Conservation (phyloP, 371 early-diverging fungal genomes). For the Mucor velutinosus region DNA sequence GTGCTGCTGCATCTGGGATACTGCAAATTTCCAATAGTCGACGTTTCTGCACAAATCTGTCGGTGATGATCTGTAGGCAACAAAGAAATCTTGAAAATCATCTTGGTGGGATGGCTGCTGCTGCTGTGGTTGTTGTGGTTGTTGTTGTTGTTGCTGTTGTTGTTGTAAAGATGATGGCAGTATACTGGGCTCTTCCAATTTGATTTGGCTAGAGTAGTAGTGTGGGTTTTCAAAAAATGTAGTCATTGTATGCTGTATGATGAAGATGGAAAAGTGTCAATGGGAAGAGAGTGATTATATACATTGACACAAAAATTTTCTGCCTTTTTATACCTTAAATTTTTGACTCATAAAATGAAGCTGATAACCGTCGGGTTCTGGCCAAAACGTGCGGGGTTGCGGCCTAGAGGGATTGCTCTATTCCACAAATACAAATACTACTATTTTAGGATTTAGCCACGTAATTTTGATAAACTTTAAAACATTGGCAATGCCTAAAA, state of each 20-base stretch:
- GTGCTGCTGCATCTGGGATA: conserved; percentile 25
- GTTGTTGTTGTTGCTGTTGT: no score
- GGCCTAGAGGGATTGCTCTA: not conserved
- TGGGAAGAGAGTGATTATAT: not conserved
- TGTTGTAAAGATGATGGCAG: not conserved
- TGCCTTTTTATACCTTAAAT: not conserved
- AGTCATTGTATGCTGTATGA: not conserved
- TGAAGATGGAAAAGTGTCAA: not conserved
- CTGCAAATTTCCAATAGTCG: conserved; percentile 11
- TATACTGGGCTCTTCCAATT: not conserved
- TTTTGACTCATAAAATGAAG: conserved; percentile 4
- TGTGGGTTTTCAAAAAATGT: conserved; percentile 9
- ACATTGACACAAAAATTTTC: not conserved
- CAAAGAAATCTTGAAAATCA: conserved; percentile 15
- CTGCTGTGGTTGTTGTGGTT: not conserved
- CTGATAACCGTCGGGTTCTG: not conserved
- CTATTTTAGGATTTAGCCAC: not conserved
- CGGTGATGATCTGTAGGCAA: not conserved
- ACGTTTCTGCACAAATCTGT: not conserved
- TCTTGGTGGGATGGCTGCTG: not conserved
- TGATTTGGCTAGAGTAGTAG: not conserved
- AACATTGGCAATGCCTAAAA: not conserved
- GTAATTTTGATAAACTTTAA: not conserved
- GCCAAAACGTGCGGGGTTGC: conserved; percentile 12
- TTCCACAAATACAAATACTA: not conserved